A percentile compares a stretch with the other conserved stretches of the same genome.
Evolutionary conservation across 495 filamentous ascomycete genomes (phyloP).

Genomic region (Penicillium waksmanii): DNA sequence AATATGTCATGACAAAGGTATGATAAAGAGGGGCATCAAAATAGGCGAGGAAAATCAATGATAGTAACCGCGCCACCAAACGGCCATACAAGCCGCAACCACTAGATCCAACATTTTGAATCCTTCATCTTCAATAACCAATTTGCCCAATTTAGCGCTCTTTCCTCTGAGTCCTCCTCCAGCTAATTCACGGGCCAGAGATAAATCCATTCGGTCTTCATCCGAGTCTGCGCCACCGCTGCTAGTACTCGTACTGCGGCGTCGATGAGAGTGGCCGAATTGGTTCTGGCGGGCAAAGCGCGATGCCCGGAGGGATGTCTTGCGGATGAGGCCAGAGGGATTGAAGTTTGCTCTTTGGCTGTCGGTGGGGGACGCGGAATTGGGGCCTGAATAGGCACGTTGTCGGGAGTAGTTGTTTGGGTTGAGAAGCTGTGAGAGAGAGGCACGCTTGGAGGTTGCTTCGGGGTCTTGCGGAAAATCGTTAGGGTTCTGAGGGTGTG

Average conservation of each 20-base stretch:
- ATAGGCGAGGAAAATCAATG: slow-evolving; percentile 27
- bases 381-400: slow-evolving; percentile 32
- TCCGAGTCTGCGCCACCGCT: slow-evolving; percentile 31
- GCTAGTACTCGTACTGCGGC: slow-evolving; percentile 35
- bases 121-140: slow-evolving; percentile 88
- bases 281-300: slow-evolving; percentile 30
- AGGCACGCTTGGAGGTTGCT: slow-evolving; percentile 33
- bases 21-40: not conserved
- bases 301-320: slow-evolving; percentile 23
- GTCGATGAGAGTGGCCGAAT: slow-evolving; percentile 12
- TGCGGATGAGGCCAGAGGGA: slow-evolving; percentile 19
- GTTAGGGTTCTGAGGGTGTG: slow-evolving; percentile 8
- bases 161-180: slow-evolving; percentile 84
- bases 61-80: slow-evolving; percentile 94
- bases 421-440: slow-evolving; percentile 41
- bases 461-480: slow-evolving; percentile 9
- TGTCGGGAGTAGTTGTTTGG: slow-evolving; percentile 37
- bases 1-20: not conserved
- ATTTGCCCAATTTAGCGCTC: slow-evolving; percentile 88
- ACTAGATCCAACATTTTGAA: slow-evolving; percentile 94
- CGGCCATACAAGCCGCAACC: slow-evolving; percentile 84
- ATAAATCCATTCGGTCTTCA: slow-evolving; percentile 65
- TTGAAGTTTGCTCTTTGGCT: slow-evolving; percentile 11
- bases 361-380: slow-evolving; percentile 8
- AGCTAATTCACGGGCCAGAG: slow-evolving; percentile 73